These are phyloP conservation scores for Racocetra persica DNA, from an alignment of 371 early-diverging fungal species.

Conservation along the genomic window DNA sequence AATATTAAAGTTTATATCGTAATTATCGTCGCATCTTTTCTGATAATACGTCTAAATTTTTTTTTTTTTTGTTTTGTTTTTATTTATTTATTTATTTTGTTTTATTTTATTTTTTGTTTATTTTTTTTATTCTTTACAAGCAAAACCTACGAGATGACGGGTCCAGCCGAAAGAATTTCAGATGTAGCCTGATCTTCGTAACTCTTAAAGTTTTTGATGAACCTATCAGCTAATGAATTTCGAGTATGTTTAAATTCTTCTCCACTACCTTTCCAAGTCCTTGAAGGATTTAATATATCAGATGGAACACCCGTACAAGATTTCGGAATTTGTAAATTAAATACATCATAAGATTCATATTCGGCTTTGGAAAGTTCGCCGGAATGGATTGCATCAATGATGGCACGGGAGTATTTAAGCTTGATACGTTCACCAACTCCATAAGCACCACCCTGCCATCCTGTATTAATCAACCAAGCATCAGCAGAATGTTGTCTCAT, in stretches of 20 bases:
- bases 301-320: slow-evolving; percentile 77
- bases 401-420: slow-evolving; percentile 96
- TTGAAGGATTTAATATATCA: slow-evolving; percentile 87
- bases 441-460: slow-evolving; percentile 96
- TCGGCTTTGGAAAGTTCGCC: slow-evolving; percentile 87
- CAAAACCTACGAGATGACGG: slow-evolving; percentile 44
- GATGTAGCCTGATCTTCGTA: slow-evolving; percentile 83
- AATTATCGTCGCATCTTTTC: no score
- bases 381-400: slow-evolving; percentile 95
- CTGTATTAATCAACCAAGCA: slow-evolving; percentile 98
- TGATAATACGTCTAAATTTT: no score
- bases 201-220: slow-evolving; percentile 88
- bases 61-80: no score
- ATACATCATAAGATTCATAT: slow-evolving; percentile 82
- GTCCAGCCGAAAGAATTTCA: slow-evolving; percentile 83
- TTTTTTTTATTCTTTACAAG: no score
- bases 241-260: slow-evolving; percentile 73
- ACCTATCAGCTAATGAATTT: slow-evolving; percentile 81
- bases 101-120: no score
- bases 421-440: slow-evolving; percentile 91
- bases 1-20: no score
- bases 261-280: slow-evolving; percentile 81
- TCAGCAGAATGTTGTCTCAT: slow-evolving; percentile 88
- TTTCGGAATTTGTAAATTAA: slow-evolving; percentile 88
- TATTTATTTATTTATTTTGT: no score